Percentiles rank a stretch among this genome's conserved stretches.
Conservation (phyloP, 73 alveolate species). For the Paramecium octaurelia region DNA sequence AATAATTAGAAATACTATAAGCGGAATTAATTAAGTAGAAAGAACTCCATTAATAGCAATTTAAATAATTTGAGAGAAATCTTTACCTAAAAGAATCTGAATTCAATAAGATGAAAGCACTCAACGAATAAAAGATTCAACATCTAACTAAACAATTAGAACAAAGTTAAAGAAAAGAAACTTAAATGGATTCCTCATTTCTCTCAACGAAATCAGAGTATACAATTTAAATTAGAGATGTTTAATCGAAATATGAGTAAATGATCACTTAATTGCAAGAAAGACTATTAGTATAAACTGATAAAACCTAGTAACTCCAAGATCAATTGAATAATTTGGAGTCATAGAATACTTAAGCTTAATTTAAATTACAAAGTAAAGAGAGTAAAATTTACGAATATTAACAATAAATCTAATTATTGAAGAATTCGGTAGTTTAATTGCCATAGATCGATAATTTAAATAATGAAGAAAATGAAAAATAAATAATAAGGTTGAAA, state of each 20-base stretch:
- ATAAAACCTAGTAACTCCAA: neutral
- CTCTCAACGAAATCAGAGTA: slow-evolving; percentile 30
- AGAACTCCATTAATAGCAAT: neutral
- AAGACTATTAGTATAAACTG: neutral
- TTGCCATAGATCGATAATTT: neutral
- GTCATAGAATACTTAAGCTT: neutral
- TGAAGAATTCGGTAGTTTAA: neutral
- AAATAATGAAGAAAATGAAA: neutral
- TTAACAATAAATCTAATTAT: neutral
- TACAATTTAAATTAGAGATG: slow-evolving; percentile 24
- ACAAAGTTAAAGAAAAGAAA: slow-evolving; percentile 5
- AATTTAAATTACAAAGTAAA: neutral
- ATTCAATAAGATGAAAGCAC: slow-evolving; percentile 7
- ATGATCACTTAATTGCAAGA: neutral
- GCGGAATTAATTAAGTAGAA: neutral
- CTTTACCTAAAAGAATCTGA: slow-evolving; percentile 30
- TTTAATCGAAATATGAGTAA: slow-evolving; percentile 17
- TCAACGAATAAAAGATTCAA: slow-evolving; percentile 1
- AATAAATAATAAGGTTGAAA: neutral
- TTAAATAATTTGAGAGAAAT: slow-evolving; percentile 4
- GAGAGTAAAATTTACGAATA: neutral
- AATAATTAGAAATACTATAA: neutral
- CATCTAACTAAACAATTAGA: slow-evolving; percentile 5
- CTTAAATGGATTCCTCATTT: slow-evolving; percentile 34
- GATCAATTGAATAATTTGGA: neutral